Conservation (phyloP, 306 rosid species). For the Lathyrus tuberosus region DNA sequence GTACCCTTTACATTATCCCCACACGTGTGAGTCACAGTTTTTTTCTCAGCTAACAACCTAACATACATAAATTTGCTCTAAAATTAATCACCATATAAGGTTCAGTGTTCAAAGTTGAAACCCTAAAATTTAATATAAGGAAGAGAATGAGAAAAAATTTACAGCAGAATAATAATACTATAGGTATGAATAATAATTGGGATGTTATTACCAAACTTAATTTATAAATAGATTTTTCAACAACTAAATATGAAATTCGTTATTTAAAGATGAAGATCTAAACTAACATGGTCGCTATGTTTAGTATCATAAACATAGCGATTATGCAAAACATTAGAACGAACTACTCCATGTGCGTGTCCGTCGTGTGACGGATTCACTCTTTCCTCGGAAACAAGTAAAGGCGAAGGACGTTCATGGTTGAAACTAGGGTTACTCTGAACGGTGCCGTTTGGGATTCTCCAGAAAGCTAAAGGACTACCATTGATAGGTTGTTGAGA, state of each 20-base stretch:
- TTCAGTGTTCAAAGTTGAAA: not conserved
- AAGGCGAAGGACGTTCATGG: slow-evolving; percentile 22
- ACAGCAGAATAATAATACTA: not conserved
- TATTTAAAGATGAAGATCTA: slow-evolving; percentile 30
- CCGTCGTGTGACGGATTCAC: not conserved
- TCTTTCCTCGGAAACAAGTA: slow-evolving; percentile 14
- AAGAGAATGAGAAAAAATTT: not conserved
- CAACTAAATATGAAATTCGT: not conserved
- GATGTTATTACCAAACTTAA: slow-evolving; percentile 26
- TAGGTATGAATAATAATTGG: slow-evolving; percentile 24
- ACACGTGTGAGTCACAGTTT: slow-evolving; percentile 53
- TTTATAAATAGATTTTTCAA: not conserved
- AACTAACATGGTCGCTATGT: slow-evolving; percentile 24
- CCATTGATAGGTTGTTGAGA: slow-evolving; percentile 30
- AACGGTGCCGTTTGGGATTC: slow-evolving; percentile 7
- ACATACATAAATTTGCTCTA: not conserved
- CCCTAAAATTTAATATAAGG: not conserved
- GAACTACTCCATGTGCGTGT: slow-evolving; percentile 1
- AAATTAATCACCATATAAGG: too few species aligned
- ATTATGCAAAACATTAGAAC: not conserved
- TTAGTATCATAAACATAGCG: slow-evolving; percentile 25
- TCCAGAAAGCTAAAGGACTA: slow-evolving; percentile 31
- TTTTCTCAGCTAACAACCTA: slow-evolving; percentile 7
- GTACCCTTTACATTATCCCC: slow-evolving; percentile 44
- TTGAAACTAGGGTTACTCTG: slow-evolving; percentile 29